A percentile compares a stretch with the other conserved stretches of the same genome.
Conservation (phyloP, 2,329 filamentous ascomycete species). For the Aureobasidium subglaciale region DNA sequence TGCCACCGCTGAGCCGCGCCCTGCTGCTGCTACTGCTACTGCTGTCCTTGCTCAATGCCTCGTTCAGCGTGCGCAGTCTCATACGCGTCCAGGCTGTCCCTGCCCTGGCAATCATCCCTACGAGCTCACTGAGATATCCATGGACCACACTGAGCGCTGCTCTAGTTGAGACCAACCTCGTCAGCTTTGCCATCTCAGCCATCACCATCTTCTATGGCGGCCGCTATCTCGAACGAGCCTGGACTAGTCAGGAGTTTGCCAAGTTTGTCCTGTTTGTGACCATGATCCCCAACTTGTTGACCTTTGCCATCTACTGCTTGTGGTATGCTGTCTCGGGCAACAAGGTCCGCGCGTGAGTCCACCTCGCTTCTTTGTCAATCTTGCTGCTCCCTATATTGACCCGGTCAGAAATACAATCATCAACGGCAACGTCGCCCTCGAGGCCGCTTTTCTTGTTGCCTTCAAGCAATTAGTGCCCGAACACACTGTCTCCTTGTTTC, state of each 20-base stretch:
- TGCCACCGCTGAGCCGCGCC: conserved; percentile 82
- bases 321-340: conserved; percentile 64
- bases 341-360: conserved; percentile 17
- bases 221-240: conserved; percentile 89
- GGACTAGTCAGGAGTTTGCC: conserved; percentile 84
- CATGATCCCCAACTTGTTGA: conserved; percentile 71
- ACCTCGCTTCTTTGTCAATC: neutral
- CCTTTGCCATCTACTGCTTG: conserved; percentile 65
- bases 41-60: conserved; percentile 75
- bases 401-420: conserved; percentile 61
- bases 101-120: conserved; percentile 81
- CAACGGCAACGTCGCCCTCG: conserved; percentile 79
- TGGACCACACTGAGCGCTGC: conserved; percentile 87
- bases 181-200: conserved; percentile 71
- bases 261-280: conserved; percentile 78
- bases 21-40: conserved; percentile 67
- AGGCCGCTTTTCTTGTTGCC: conserved; percentile 89
- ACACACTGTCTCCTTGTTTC: conserved; percentile 91
- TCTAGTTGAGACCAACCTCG: conserved; percentile 86
- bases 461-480: conserved; percentile 97
- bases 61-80: conserved; percentile 36
- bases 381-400: conserved; percentile 3
- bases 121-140: conserved; percentile 76
- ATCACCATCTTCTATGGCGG: conserved; percentile 84
- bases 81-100: conserved; percentile 37